These are phyloP conservation scores for Pycnococcus provasolii DNA, from an alignment of 139 green algal genomes.

Conservation along the genomic window DNA sequence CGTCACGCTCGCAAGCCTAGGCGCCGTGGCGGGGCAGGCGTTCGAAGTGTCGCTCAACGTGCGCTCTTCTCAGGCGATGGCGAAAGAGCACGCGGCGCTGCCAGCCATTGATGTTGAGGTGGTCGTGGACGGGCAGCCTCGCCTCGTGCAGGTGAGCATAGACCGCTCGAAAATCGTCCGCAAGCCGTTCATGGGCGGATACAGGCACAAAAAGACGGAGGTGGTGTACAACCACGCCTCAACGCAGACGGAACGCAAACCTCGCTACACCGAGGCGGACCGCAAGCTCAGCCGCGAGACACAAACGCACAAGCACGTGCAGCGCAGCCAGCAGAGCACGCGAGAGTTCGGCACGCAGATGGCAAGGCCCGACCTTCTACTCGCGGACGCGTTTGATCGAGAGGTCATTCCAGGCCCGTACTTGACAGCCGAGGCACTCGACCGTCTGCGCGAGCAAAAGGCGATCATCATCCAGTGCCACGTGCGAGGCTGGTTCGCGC, in stretches of 20 bases:
- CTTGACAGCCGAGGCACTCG: constrained; percentile 44
- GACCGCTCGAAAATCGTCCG: too few relatives aligned
- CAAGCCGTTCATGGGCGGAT: constrained; percentile 52
- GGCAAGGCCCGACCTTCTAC: constrained; percentile 46
- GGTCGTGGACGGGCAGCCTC: too few relatives aligned
- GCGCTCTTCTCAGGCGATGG: too few relatives aligned
- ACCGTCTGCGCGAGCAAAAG: constrained; percentile 25
- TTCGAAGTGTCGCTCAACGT: too few relatives aligned
- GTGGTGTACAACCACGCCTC: constrained; percentile 54
- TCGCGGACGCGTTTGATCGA: constrained; percentile 47
- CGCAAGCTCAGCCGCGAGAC: constrained; percentile 47
- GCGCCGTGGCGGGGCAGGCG: too few relatives aligned
- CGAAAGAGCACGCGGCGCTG: too few relatives aligned
- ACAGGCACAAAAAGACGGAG: constrained; percentile 47
- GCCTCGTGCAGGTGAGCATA: too few relatives aligned
- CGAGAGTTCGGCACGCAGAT: constrained; percentile 63
- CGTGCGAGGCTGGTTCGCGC: constrained; percentile 43
- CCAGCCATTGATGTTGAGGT: too few relatives aligned
- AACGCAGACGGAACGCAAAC: constrained; percentile 47
- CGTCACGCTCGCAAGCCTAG: too few relatives aligned
- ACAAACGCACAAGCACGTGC: constrained; percentile 44
- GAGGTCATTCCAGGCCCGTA: constrained; percentile 38
- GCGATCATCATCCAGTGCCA: constrained; percentile 54
- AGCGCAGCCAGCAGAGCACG: constrained; percentile 37
- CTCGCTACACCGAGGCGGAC: constrained; percentile 35